Base-by-base conservation (phyloP, 129 eudicot genomes). In the Smallanthus sonchifolius region DNA sequence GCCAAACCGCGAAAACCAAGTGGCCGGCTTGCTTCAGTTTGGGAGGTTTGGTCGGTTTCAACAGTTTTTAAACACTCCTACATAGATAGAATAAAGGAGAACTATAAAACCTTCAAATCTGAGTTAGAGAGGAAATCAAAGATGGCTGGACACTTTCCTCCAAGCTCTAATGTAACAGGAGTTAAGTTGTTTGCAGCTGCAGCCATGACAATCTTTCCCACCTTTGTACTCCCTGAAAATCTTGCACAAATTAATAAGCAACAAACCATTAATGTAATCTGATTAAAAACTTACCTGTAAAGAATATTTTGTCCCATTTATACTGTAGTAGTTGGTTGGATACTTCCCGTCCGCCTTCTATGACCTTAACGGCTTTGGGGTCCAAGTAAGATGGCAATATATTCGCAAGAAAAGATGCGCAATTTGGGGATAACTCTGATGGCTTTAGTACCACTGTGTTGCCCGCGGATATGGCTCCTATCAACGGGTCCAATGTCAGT, bases 401-500 rank as follows among this genome's bases (percentile, higher is more conserved):
- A 7, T 82, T 80, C 49, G 87, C 89, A 34, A 94, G 86, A 70
- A 90, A 88, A 65, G 96, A 85, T 30, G 97, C 85, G 56, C 91
- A 83, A 0, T 85, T 90, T 10, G 98, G 92, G 52, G 93, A 78
- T 6, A 86, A 80, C 80, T 90, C 98, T 0, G 98, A 94, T 52
- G 97, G 97, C 75, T 94, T 94, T 77, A 94, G 4, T 49, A 90
- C 83, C 16, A 69, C 87, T 4, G 92, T 80, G 85, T 94, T 94
- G 72, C 98, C 98, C 5, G 97, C 98, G 78, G 98, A 81, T 81
- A 94, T 81, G 63, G 98, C 98, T 66, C 98, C 98, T 5, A 90
- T 80, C 79, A 94, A 76, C 6, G 98, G 98, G 63, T 94, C 98
- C 81, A 90, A 74, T 52, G 87, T 83, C 77, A 94, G 73, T 24